Percentiles rank a stretch among this genome's conserved stretches.
These are phyloP conservation scores for Glutinoglossum americanum DNA, from an alignment of 495 filamentous ascomycete species.

Conservation along the genomic window DNA sequence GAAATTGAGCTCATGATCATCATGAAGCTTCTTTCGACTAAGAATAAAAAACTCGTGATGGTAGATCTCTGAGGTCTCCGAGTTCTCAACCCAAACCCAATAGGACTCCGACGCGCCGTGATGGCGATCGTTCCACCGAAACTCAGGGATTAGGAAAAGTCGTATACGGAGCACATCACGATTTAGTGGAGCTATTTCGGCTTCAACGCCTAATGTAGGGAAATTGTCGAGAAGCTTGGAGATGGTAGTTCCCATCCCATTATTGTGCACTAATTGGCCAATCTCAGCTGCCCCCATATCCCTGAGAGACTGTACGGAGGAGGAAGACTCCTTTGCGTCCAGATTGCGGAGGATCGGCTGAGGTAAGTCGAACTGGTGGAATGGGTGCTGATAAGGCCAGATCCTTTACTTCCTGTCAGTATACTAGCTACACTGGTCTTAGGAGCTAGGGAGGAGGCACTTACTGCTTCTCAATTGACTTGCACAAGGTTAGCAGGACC, in stretches of 20 bases:
- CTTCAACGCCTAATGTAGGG: constrained; percentile 71
- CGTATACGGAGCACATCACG: constrained; percentile 79
- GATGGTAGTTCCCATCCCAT: constrained; percentile 62
- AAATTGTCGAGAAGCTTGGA: constrained; percentile 71
- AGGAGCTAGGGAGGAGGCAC: background rate
- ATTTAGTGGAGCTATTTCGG: constrained; percentile 89
- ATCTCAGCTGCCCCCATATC: constrained; percentile 90
- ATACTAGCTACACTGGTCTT: background rate
- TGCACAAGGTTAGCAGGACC: constrained; percentile 71
- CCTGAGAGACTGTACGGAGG: constrained; percentile 57
- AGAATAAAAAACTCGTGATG: constrained; percentile 96
- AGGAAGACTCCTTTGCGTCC: constrained; percentile 47
- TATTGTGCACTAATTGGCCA: constrained; percentile 77
- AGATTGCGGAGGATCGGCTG: constrained; percentile 63
- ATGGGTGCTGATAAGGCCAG: constrained; percentile 87
- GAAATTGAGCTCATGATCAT: constrained; percentile 92
- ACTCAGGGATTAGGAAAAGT: constrained; percentile 69
- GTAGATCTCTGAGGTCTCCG: constrained; percentile 91
- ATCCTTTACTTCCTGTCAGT: constrained; percentile 21
- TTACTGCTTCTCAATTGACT: constrained; percentile 73
- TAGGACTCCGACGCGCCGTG: constrained; percentile 90
- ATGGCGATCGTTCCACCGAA: constrained; percentile 86
- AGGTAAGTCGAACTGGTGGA: constrained; percentile 85
- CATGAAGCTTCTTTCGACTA: constrained; percentile 65
- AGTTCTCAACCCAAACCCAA: constrained; percentile 98